Evolutionary conservation across 345 rosid species (phyloP).

Genomic region (Mangifera indica): DNA sequence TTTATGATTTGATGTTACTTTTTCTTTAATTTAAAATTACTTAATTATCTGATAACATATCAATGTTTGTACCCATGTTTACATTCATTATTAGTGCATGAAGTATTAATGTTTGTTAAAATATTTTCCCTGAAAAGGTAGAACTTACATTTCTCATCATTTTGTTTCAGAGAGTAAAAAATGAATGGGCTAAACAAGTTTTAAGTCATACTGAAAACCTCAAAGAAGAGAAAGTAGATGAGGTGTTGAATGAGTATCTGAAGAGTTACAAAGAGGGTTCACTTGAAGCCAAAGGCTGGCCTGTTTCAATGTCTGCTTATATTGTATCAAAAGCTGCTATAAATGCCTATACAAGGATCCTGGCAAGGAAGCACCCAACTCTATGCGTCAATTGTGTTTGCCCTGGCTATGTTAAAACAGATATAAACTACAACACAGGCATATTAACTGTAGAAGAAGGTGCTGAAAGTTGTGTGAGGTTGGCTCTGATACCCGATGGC

Average conservation of each 20-base stretch:
- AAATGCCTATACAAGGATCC: slow-evolving; percentile 27
- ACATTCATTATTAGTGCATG: no score
- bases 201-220: slow-evolving; percentile 41
- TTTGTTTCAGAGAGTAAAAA: slow-evolving; percentile 26
- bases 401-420: no score
- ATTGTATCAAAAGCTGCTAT: slow-evolving; percentile 18
- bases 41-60: no score
- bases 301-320: slow-evolving; percentile 19
- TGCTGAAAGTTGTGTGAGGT: slow-evolving; percentile 35
- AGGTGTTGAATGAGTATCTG: slow-evolving; percentile 33
- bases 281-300: slow-evolving; percentile 38
- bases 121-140: neutral
- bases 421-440: no score
- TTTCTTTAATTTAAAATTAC: no score
- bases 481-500: slow-evolving; percentile 41
- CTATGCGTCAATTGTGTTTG: slow-evolving; percentile 6
- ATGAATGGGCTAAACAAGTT: slow-evolving; percentile 42
- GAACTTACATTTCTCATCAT: neutral
- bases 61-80: no score
- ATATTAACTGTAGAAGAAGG: neutral
- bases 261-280: slow-evolving; percentile 40
- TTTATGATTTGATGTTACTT: no score
- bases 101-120: no score
- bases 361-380: slow-evolving; percentile 21
- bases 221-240: slow-evolving; percentile 36